Conservation (phyloP, 306 rosid genomes). For the Senna tora region DNA sequence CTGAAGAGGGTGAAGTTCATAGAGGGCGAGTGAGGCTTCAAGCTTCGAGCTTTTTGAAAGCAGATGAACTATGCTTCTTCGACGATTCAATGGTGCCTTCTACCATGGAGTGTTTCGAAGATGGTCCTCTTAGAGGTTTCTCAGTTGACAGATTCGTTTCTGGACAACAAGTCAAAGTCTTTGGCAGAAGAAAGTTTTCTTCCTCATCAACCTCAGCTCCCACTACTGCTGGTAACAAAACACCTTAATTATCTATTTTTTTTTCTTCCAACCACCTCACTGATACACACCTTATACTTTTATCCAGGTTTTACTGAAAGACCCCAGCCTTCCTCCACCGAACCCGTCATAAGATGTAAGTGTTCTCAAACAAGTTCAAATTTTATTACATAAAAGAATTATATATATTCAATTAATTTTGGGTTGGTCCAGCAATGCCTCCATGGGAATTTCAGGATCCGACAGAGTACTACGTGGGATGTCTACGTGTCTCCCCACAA, state of each 20-base stretch:
- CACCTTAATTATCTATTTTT: background rate
- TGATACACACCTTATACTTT: background rate
- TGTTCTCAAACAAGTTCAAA: no score
- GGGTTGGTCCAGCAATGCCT: constrained; percentile 52
- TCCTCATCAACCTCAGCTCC: constrained; percentile 45
- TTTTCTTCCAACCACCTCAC: constrained; percentile 22
- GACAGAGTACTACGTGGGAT: constrained; percentile 70
- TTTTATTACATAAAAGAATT: no score
- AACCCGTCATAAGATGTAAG: constrained; percentile 70
- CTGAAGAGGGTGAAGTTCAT: constrained; percentile 77
- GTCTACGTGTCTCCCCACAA: constrained; percentile 59
- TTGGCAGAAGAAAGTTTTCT: constrained; percentile 82
- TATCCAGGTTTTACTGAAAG: constrained; percentile 61
- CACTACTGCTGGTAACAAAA: constrained; percentile 30
- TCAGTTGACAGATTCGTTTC: constrained; percentile 84
- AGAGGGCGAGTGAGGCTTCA: constrained; percentile 77
- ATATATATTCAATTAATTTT: background rate
- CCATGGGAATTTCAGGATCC: constrained; percentile 80
- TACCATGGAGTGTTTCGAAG: constrained; percentile 81
- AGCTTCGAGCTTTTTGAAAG: constrained; percentile 69
- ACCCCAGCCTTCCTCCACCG: constrained; percentile 51
- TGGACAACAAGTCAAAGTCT: constrained; percentile 91
- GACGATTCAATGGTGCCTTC: constrained; percentile 86
- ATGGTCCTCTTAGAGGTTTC: constrained; percentile 79
- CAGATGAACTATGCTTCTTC: constrained; percentile 79